Percentiles rank a stretch among this genome's conserved stretches.
Evolutionary conservation across 106 monocot genomes (phyloP).

Genomic region (Allium fistulosum): DNA sequence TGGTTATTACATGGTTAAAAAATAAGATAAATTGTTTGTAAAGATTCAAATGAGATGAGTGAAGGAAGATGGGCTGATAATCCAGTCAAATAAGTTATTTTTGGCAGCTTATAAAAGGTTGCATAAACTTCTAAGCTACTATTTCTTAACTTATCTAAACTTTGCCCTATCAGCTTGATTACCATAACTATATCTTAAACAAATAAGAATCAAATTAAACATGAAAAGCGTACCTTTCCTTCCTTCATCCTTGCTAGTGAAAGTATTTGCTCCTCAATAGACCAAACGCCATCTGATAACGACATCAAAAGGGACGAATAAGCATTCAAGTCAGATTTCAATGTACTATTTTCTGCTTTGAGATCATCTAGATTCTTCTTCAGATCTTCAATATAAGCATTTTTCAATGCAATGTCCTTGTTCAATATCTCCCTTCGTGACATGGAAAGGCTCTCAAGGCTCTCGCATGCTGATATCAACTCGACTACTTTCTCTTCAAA

Average conservation of each 20-base stretch:
- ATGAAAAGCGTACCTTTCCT: conserved; percentile 29
- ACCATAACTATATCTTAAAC: neutral
- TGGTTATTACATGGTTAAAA: too few relatives aligned
- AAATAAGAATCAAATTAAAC: neutral
- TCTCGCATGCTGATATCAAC: conserved; percentile 34
- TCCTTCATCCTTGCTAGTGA: conserved; percentile 24
- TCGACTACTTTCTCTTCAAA: conserved; percentile 61
- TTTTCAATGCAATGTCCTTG: conserved; percentile 32
- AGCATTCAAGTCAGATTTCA: conserved; percentile 47
- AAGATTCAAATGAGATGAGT: too few relatives aligned
- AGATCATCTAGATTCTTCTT: conserved; percentile 34
- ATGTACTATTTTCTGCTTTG: conserved; percentile 32
- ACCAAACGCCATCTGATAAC: conserved; percentile 27
- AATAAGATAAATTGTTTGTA: too few relatives aligned
- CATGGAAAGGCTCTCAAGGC: conserved; percentile 36
- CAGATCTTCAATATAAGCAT: conserved; percentile 22
- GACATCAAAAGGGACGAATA: too few relatives aligned
- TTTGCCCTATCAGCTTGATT: too few relatives aligned
- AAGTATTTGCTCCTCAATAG: conserved; percentile 38
- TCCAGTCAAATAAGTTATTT: too few relatives aligned
- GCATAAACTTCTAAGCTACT: too few relatives aligned
- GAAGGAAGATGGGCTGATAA: too few relatives aligned
- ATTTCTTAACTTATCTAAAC: too few relatives aligned
- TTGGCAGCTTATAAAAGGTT: too few relatives aligned
- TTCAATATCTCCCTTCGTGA: conserved; percentile 33